Evolutionary conservation across 2,329 filamentous ascomycete genomes (phyloP), one percentile per base, ranked within the genome.

Genomic region (Paracoccidioides lutzii): DNA sequence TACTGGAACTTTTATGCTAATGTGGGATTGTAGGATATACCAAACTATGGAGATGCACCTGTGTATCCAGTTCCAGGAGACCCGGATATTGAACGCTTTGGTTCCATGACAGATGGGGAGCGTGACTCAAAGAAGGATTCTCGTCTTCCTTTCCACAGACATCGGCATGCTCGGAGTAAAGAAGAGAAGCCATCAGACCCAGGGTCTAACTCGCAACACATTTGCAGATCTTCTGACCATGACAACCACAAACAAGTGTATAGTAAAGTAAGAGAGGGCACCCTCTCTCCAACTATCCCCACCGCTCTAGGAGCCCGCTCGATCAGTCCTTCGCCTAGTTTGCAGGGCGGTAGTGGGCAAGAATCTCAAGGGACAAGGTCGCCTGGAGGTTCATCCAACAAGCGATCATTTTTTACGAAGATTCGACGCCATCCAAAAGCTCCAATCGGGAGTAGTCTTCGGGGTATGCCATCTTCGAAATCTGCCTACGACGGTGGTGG

Each of bases 261-360:
- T 10, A 55, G 46, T 15, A 33, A 70, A 72, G 65, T 82, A 79
- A 67, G 83, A 84, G 58, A 64, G 41, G 55, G 57, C 9, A 45
- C 58, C n/a, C 55, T 58, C 28, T 59, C 60, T 22, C 58, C 59
- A 32, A 57, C 58, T 54, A 61, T 59, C 51, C 59, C 71, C 49
- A 71, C 73, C 12, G 73, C 69, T 28, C 69, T 80, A 40, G 71
- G 76, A 67, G 79, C 74, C 61, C 84, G 90, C 61, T 83, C 88
- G 10, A 81, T 87, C 58, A 95, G 90, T 69, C 89, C 90, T 32
- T 88, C 88, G 0, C 87, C 90, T 6, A 93, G 88, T 69, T 76
- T 80, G 44, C 80, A 80, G 62, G 88, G 85, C 65, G 78, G 75
- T 28, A 73, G 74, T 70, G 80, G 71, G 67, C 77, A 67, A 65